Evolutionary conservation across 106 monocot genomes (phyloP).

Genomic region (Vanilla planifolia): DNA sequence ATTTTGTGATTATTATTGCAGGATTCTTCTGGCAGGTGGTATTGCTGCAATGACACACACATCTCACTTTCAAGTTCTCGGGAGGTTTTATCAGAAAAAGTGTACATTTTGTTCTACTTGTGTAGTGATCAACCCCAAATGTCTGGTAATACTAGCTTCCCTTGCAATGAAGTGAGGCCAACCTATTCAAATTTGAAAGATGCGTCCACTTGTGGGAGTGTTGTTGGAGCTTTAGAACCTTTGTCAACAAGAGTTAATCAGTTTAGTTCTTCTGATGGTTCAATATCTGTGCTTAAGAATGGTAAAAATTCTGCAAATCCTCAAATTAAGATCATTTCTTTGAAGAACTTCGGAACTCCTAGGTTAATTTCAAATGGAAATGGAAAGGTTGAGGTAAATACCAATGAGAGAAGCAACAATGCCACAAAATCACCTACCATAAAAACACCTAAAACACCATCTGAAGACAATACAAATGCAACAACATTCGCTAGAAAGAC

Average conservation of each 20-base stretch:
- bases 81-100: slow-evolving; percentile 90
- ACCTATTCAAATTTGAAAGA: slow-evolving; percentile 27
- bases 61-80: slow-evolving; percentile 75
- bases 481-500: slow-evolving; percentile 11
- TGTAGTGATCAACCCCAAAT: slow-evolving; percentile 42
- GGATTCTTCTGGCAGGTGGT: slow-evolving; percentile 91
- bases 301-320: slow-evolving; percentile 28
- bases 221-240: slow-evolving; percentile 25
- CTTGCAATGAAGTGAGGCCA: slow-evolving; percentile 22
- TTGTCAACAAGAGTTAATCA: slow-evolving; percentile 20
- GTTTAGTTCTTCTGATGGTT: slow-evolving; percentile 14
- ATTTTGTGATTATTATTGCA: slow-evolving; percentile 24
- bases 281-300: slow-evolving; percentile 26
- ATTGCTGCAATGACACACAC: slow-evolving; percentile 92
- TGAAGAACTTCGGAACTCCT: slow-evolving; percentile 31
- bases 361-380: slow-evolving; percentile 42
- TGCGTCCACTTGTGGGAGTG: slow-evolving; percentile 7
- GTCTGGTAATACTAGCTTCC: slow-evolving; percentile 26
- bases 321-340: slow-evolving; percentile 27
- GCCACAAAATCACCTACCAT: slow-evolving; percentile 12
- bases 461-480: slow-evolving; percentile 12
- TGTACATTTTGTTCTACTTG: slow-evolving; percentile 88
- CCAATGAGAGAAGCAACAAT: slow-evolving; percentile 8
- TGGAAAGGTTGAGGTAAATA: slow-evolving; percentile 23
- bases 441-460: slow-evolving; percentile 12